Percentiles rank a stretch among this genome's conserved stretches.
Evolutionary conservation across 2,329 filamentous ascomycete species (phyloP).

Genomic region (Sporothrix globosa): DNA sequence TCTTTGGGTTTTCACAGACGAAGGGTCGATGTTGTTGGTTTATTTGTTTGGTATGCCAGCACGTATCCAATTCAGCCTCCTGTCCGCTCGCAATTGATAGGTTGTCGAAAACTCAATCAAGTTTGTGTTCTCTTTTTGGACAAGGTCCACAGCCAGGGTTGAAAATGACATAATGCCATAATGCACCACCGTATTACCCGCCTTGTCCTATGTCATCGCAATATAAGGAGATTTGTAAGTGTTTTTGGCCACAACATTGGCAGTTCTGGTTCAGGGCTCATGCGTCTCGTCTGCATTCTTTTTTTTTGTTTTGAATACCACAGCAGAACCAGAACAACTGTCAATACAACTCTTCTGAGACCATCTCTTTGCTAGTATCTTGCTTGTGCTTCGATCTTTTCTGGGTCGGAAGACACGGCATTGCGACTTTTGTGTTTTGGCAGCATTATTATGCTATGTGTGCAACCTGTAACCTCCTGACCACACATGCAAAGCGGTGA

Average conservation of each 20-base stretch:
- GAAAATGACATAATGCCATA: conserved; percentile 9
- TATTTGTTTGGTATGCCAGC: too few species aligned
- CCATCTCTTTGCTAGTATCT: too few species aligned
- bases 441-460: neutral
- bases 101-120: too few species aligned
- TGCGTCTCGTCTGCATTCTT: neutral
- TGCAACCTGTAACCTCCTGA: neutral
- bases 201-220: conserved; percentile 16
- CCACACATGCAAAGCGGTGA: neutral
- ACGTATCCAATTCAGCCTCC: too few species aligned
- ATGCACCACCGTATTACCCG: neutral
- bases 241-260: neutral
- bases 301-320: neutral
- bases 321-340: neutral
- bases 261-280: neutral
- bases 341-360: neutral
- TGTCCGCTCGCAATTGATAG: too few species aligned
- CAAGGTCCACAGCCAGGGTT: neutral
- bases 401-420: too few species aligned
- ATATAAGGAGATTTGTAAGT: neutral
- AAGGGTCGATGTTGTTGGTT: too few species aligned
- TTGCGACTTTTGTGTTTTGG: neutral
- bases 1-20: too few species aligned
- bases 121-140: neutral
- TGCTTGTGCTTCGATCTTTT: too few species aligned